Base-by-base conservation (phyloP, 164 flowering plant genomes). In the Chloranthus sessilifolius region DNA sequence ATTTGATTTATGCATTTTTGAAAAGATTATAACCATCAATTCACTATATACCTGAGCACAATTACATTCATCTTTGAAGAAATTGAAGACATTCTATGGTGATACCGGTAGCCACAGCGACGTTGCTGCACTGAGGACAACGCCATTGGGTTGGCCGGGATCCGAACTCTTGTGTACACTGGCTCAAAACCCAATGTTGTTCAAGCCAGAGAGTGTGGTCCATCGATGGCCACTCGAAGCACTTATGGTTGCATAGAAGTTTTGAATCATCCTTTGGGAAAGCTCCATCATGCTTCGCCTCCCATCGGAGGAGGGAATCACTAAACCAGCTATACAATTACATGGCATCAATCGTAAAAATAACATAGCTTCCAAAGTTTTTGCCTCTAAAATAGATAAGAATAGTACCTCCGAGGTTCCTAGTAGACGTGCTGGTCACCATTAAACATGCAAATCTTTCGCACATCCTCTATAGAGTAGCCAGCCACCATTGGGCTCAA, bases 31-130 rank as follows among this genome's bases (percentile, higher is more conserved):
- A n/a, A n/a, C n/a, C n/a, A n/a, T n/a, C n/a, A n/a, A n/a, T n/a
- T n/a, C n/a, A 22, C 28, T 39, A 2, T 29, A 19, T 59, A 69
- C 69, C 69, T 60, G 66, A 25, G 66, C 23, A 27, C 69, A 43
- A 11, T 63, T 61, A 46, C 55, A 53, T 78, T 69, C 51, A 47
- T 57, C 40, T 50, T 61, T 50, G 68, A 92, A 56, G 64, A 92
- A 88, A 21, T 79, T 74, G 58, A 83, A 83, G 27, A 92, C 62
- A 2, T 43, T 45, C 17, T 71, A 77, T 23, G 64, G 74, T 0
- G 78, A 15, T 2, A 83, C 69, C 0, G 94, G 95, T 41, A 92
- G 61, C 94, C 88, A 80, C 11, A 83, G 55, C 17, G 96, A 77
- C 5, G 88, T 78, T 1, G 82, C 71, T 2, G 88, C 96, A 52